These are phyloP conservation scores for Ophiosphaerella herpotricha DNA, from an alignment of 2,329 filamentous ascomycete species.

Conservation along the genomic window DNA sequence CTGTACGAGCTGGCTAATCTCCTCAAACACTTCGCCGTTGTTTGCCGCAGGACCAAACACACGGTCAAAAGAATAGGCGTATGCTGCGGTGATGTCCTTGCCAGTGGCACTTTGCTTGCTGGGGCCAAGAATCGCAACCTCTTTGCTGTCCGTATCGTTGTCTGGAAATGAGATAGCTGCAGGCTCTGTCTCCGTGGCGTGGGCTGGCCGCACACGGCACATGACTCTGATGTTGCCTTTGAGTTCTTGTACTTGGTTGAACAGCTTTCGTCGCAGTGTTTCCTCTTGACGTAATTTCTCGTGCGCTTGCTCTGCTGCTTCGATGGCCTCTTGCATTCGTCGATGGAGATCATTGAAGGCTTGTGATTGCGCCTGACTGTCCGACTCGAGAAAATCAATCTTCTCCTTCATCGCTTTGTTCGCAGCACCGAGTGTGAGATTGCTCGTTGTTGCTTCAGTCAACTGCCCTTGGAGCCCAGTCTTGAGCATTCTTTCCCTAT, in stretches of 20 bases:
- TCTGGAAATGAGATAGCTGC: slow-evolving; percentile 83
- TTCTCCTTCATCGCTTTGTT: slow-evolving; percentile 78
- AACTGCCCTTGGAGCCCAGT: slow-evolving; percentile 61
- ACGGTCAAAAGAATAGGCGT: slow-evolving; percentile 89
- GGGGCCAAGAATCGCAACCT: slow-evolving; percentile 81
- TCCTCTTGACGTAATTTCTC: slow-evolving; percentile 90
- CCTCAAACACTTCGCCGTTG: slow-evolving; percentile 89
- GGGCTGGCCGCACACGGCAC: slow-evolving; percentile 86
- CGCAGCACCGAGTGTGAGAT: slow-evolving; percentile 69
- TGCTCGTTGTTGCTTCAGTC: slow-evolving; percentile 47
- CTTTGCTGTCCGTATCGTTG: slow-evolving; percentile 77
- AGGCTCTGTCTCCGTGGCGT: slow-evolving; percentile 60
- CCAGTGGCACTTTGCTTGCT: slow-evolving; percentile 83
- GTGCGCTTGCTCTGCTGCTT: slow-evolving; percentile 69
- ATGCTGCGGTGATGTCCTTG: slow-evolving; percentile 74
- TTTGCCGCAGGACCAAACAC: slow-evolving; percentile 79
- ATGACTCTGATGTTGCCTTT: slow-evolving; percentile 99
- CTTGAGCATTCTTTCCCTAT: slow-evolving; percentile 66
- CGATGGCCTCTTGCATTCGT: slow-evolving; percentile 76
- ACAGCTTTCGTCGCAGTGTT: slow-evolving; percentile 84
- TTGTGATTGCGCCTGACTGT: slow-evolving; percentile 85
- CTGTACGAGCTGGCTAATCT: slow-evolving; percentile 96
- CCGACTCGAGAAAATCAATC: slow-evolving; percentile 87
- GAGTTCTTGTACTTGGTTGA: slow-evolving; percentile 97
- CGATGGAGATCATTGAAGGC: slow-evolving; percentile 82